phyloP scores from a whole-genome alignment of 129 eudicot genomes.

The Flaveria linearis region DNA sequence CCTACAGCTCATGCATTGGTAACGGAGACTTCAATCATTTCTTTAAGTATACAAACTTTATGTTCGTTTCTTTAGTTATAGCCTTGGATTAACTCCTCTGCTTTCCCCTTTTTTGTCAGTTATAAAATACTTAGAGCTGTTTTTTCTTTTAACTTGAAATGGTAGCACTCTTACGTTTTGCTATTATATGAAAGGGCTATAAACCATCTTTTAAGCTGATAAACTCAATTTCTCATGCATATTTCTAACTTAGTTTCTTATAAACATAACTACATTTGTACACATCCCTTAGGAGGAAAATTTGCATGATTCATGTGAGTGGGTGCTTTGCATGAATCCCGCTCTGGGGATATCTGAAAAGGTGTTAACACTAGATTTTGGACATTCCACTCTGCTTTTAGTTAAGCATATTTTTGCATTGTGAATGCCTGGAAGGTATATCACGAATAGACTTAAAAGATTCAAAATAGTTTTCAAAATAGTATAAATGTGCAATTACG shows the following conservation, averaged over 20 bases:
- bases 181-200: neutral
- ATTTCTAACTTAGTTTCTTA: neutral
- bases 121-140: neutral
- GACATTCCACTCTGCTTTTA: neutral
- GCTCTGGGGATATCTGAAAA: neutral
- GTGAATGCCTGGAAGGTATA: neutral
- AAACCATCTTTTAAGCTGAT: neutral
- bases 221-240: neutral
- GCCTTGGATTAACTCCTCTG: conserved; percentile 5
- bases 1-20: conserved; percentile 97
- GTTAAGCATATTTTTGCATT: neutral
- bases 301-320: neutral
- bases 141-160: neutral
- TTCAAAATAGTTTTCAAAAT: neutral
- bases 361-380: neutral
- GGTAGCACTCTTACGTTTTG: neutral
- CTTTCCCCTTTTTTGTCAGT: neutral
- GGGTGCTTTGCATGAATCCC: neutral
- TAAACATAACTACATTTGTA: neutral
- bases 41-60: conserved; percentile 13
- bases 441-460: neutral
- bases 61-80: neutral
- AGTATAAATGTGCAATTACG: too few species aligned
- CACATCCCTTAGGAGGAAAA: neutral
- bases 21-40: conserved; percentile 16